phyloP scores from a whole-genome alignment of 73 alveolate genomes.

The Paramecium caudatum region DNA sequence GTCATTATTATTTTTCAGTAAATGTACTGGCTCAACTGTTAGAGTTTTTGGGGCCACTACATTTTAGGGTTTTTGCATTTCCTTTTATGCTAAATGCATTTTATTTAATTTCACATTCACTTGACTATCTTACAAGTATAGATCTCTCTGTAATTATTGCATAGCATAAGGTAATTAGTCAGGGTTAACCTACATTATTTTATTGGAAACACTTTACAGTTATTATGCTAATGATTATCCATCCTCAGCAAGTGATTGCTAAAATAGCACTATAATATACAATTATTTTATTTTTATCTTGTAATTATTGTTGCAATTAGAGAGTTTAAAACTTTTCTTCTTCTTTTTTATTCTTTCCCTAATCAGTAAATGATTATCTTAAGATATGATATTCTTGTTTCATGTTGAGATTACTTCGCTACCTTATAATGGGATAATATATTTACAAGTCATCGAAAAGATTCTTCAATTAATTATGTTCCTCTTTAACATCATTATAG shows the following conservation, averaged over 20 bases:
- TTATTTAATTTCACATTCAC: background rate
- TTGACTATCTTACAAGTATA: background rate
- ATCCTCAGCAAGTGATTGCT: constrained; percentile 33
- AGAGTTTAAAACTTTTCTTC: constrained; percentile 24
- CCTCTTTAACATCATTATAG: background rate
- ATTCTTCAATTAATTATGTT: constrained; percentile 15
- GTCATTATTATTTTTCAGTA: background rate
- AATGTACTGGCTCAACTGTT: background rate
- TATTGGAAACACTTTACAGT: background rate
- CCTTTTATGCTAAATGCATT: background rate
- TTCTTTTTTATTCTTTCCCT: background rate
- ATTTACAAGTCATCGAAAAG: constrained; percentile 49
- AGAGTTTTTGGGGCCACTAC: background rate
- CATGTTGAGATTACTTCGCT: background rate
- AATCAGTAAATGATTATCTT: background rate
- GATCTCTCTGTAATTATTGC: background rate
- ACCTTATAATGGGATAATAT: background rate
- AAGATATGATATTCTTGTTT: constrained; percentile 8
- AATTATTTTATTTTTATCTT: background rate
- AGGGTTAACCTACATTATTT: background rate
- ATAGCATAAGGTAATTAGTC: background rate
- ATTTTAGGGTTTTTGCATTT: background rate
- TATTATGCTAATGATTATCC: background rate
- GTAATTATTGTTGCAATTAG: background rate
- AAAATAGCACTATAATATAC: background rate